phyloP scores from a whole-genome alignment of 306 rosid genomes.

The Vigna nakashimae region DNA sequence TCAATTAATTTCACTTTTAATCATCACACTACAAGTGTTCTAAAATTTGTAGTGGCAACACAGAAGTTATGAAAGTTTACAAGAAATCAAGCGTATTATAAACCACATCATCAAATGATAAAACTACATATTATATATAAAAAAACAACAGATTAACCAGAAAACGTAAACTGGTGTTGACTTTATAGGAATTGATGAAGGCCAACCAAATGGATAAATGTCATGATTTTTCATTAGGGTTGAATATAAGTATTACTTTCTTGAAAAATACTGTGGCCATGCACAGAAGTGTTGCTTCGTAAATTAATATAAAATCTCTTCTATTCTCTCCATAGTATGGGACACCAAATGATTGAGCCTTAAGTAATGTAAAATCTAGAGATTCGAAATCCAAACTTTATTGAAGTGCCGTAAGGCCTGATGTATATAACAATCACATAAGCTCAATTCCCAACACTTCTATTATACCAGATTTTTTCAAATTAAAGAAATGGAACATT shows the following conservation, averaged over 20 bases:
- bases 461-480: background rate
- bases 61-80: background rate
- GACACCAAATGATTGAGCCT: conserved; percentile 40
- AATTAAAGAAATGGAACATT: background rate
- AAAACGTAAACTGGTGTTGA: background rate
- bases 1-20: background rate
- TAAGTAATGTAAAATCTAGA: conserved; percentile 35
- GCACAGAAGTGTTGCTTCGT: background rate
- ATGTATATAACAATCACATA: background rate
- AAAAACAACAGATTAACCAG: background rate
- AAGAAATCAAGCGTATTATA: too few species aligned
- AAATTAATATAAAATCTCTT: conserved; percentile 13
- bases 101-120: too few species aligned
- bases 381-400: conserved; percentile 33
- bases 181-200: background rate
- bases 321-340: background rate
- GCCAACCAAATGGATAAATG: background rate
- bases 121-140: background rate
- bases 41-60: background rate
- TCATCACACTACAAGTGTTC: background rate
- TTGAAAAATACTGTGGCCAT: background rate
- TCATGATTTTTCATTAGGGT: background rate
- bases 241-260: background rate
- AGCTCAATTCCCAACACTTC: conserved; percentile 33
- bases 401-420: conserved; percentile 26